Conservation (phyloP, 2,329 filamentous ascomycete species). For the Pleurostoma richardsiae region DNA sequence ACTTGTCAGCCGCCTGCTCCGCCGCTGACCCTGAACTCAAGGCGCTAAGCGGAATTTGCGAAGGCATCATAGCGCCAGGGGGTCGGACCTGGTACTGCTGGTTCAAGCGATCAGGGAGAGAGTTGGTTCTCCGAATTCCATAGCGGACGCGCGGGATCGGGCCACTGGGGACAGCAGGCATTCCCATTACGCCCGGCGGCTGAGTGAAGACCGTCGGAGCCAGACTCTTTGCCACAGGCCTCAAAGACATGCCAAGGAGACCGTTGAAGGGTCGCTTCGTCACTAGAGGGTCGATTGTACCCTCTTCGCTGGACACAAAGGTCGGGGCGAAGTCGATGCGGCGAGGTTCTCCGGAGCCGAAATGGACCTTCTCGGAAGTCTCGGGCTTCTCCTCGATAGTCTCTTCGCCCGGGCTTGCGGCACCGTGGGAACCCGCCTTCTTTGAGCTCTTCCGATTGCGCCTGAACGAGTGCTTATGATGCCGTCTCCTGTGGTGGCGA, state of each 20-base stretch:
- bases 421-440: slow-evolving; percentile 27
- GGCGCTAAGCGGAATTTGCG: slow-evolving; percentile 34
- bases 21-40: slow-evolving; percentile 21
- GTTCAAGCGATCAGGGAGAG: slow-evolving; percentile 65
- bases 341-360: slow-evolving; percentile 35
- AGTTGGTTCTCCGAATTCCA: slow-evolving; percentile 69
- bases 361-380: slow-evolving; percentile 9
- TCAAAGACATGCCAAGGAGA: slow-evolving; percentile 56
- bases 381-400: slow-evolving; percentile 24
- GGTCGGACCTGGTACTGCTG: slow-evolving; percentile 34
- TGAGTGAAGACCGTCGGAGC: slow-evolving; percentile 66
- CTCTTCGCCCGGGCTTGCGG: slow-evolving; percentile 20
- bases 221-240: slow-evolving; percentile 60
- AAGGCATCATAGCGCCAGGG: slow-evolving; percentile 44
- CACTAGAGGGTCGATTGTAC: slow-evolving; percentile 13
- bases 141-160: slow-evolving; percentile 53
- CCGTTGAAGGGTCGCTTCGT: slow-evolving; percentile 44
- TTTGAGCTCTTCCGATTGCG: slow-evolving; percentile 38
- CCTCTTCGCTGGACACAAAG: slow-evolving; percentile 14
- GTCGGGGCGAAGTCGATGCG: slow-evolving; percentile 54
- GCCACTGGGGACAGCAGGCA: slow-evolving; percentile 27
- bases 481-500: slow-evolving; percentile 25
- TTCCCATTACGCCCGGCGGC: slow-evolving; percentile 22
- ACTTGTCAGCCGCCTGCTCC: slow-evolving; percentile 18
- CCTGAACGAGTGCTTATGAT: slow-evolving; percentile 29